Evolutionary conservation across 1,284 basidiomycete genomes (phyloP).

Genomic region (Ustanciosporium gigantosporum): DNA sequence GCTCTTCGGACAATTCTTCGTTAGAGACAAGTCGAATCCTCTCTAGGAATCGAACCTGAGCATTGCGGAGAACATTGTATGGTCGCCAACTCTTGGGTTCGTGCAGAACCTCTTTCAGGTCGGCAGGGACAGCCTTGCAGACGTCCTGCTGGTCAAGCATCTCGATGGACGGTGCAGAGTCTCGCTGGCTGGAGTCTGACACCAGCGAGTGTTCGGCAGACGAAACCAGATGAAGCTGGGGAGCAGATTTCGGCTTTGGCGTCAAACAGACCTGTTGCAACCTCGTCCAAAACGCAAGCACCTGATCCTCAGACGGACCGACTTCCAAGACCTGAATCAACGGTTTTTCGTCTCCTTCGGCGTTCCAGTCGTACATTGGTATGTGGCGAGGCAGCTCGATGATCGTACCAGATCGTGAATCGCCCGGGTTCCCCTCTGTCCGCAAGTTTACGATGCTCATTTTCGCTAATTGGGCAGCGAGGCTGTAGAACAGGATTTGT

Average conservation of each 20-base stretch:
- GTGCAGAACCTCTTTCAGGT: constrained; percentile 3
- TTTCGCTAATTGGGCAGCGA: constrained; percentile 21
- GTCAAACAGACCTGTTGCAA: constrained; percentile 8
- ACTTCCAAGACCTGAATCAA: constrained; percentile 9
- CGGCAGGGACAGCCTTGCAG: constrained; percentile 13
- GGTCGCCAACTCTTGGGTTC: constrained; percentile 14
- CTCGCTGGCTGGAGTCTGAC: not conserved
- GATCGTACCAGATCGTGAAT: not conserved
- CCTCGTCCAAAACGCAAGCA: constrained; percentile 22
- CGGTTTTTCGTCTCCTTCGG: constrained; percentile 9
- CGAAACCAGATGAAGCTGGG: too few relatives aligned
- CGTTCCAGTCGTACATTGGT: constrained; percentile 20
- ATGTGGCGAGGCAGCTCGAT: constrained; percentile 11
- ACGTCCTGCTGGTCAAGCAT: not conserved
- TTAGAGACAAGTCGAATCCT: constrained; percentile 7
- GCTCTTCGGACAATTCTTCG: not conserved
- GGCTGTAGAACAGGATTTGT: constrained; percentile 20
- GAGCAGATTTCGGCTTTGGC: not conserved
- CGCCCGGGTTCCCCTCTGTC: not conserved
- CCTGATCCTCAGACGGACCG: constrained; percentile 10
- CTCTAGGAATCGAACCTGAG: constrained; percentile 21
- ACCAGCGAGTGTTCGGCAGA: not conserved
- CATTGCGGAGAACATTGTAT: constrained; percentile 14
- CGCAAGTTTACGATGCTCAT: constrained; percentile 8
- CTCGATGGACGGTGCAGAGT: not conserved